A percentile compares a stretch with the other conserved stretches of the same genome.
Conservation (phyloP, 305 asterid species). For the Solanum hybrid region DNA sequence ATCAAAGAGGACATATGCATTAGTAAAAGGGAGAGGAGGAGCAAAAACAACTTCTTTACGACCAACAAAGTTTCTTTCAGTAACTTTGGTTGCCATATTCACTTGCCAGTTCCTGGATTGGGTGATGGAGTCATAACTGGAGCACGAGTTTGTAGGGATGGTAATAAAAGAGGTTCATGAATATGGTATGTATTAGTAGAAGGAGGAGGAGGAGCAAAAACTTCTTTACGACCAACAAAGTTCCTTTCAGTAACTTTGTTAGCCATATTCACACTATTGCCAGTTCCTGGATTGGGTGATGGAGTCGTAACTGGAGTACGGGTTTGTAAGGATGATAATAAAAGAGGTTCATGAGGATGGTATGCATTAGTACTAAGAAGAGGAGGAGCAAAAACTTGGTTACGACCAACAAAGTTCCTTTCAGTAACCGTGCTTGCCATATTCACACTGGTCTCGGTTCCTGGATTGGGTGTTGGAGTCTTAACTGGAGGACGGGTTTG, state of each 20-base stretch:
- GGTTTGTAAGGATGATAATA: background rate
- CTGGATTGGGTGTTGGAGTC: conserved; percentile 10
- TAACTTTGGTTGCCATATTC: background rate
- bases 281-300: conserved; percentile 16
- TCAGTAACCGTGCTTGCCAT: background rate
- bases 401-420: conserved; percentile 23
- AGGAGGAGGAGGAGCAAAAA: background rate
- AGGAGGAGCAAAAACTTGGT: background rate
- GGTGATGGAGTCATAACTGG: background rate
- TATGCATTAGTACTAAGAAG: conserved; percentile 5
- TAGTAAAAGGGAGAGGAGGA: background rate
- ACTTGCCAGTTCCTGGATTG: conserved; percentile 22
- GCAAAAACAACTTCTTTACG: background rate
- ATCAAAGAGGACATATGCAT: conserved; percentile 15
- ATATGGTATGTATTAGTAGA: conserved; percentile 7
- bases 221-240: background rate
- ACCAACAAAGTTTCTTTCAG: background rate
- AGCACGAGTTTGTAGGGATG: background rate
- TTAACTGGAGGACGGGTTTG: background rate
- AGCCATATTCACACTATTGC: conserved; percentile 13
- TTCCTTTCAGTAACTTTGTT: background rate
- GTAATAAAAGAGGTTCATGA: background rate
- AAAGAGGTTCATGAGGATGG: conserved; percentile 1
- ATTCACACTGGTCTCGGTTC: conserved; percentile 8
- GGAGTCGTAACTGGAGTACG: background rate